phyloP scores from a whole-genome alignment of 305 asterid species.

The Solanum hybrid region DNA sequence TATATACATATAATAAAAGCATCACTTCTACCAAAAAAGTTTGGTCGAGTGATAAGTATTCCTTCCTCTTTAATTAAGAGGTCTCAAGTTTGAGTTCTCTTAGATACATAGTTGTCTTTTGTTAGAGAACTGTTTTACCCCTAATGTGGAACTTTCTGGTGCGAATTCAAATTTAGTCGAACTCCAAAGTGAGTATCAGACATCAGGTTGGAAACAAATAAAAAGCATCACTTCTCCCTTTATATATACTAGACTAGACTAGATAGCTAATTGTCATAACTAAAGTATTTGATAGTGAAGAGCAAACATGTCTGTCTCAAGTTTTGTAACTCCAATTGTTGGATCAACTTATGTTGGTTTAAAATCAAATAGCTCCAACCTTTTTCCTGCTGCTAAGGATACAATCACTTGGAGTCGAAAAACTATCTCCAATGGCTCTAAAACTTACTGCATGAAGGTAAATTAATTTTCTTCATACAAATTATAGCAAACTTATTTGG shows the following conservation, averaged over 20 bases:
- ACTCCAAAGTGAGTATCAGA: no score
- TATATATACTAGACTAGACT: not conserved
- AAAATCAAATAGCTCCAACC: constrained; percentile 14
- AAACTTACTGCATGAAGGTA: constrained; percentile 47
- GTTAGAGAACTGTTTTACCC: no score
- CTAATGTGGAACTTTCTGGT: no score
- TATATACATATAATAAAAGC: not conserved
- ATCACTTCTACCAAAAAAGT: not conserved
- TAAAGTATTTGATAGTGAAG: not conserved
- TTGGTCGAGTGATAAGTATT: no score
- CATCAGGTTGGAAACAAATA: no score
- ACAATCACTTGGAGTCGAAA: constrained; percentile 23
- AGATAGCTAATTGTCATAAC: not conserved
- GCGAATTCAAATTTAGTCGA: no score
- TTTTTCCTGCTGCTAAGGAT: constrained; percentile 6
- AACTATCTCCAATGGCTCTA: constrained; percentile 34
- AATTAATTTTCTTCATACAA: not conserved
- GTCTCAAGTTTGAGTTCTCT: no score
- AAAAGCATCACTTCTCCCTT: not conserved
- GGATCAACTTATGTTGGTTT: constrained; percentile 16
- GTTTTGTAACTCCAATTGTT: constrained; percentile 19
- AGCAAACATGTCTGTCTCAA: constrained; percentile 23
- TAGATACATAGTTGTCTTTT: no score
- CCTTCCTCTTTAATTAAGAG: no score
- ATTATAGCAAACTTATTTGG: not conserved